Conservation (phyloP, 2,329 filamentous ascomycete species). For the Fusarium sp. region DNA sequence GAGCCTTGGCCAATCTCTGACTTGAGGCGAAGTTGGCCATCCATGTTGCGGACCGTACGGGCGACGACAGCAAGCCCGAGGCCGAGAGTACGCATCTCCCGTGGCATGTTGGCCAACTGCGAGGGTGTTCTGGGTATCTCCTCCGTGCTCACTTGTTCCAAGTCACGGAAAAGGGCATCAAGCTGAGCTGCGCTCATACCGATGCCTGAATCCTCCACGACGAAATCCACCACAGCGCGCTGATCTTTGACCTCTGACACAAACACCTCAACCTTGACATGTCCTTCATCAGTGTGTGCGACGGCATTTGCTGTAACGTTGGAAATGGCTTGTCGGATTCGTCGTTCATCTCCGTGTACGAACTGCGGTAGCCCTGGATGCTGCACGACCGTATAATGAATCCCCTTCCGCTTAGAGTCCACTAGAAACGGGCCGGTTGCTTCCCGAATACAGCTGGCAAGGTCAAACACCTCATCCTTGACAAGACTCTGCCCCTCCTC, state of each 20-base stretch:
- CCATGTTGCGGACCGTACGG: constrained; percentile 88
- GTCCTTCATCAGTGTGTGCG: constrained; percentile 77
- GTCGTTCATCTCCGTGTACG: constrained; percentile 83
- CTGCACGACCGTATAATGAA: constrained; percentile 76
- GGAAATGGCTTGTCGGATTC: constrained; percentile 83
- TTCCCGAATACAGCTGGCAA: constrained; percentile 78
- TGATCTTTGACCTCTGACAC: constrained; percentile 64
- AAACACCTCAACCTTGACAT: constrained; percentile 77
- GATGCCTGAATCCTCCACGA: constrained; percentile 79
- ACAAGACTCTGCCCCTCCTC: constrained; percentile 84
- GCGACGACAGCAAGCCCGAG: constrained; percentile 91
- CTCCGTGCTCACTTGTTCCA: constrained; percentile 68
- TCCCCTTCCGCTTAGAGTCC: constrained; percentile 81
- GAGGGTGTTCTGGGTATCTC: constrained; percentile 44
- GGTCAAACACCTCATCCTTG: constrained; percentile 84
- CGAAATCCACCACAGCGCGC: constrained; percentile 77
- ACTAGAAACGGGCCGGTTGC: constrained; percentile 79
- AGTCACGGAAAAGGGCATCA: constrained; percentile 68
- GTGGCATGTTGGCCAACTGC: constrained; percentile 46
- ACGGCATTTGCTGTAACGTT: constrained; percentile 90
- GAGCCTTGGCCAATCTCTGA: constrained; percentile 87
- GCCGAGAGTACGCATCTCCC: constrained; percentile 68
- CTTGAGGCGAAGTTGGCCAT: constrained; percentile 85
- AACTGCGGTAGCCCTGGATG: constrained; percentile 76
- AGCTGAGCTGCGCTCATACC: constrained; percentile 75